Evolutionary conservation across 208 protist species (phyloP).

Genomic region (Phytomonas francai): DNA sequence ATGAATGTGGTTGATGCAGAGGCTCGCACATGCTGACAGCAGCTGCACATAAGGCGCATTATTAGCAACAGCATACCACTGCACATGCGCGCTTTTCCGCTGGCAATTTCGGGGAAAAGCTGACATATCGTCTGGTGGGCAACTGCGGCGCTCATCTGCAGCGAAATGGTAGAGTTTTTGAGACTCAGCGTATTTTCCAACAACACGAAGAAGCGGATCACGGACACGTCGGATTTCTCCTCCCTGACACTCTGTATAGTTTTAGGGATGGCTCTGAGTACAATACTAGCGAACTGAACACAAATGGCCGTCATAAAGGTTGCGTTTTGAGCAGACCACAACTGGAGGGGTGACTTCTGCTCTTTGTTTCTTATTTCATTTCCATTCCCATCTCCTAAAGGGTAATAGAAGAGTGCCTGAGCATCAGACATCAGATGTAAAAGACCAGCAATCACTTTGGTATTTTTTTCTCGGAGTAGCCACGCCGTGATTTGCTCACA

Average conservation of each 20-base stretch:
- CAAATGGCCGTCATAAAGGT: constrained; percentile 73
- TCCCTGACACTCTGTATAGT: constrained; percentile 51
- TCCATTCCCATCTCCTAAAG: constrained; percentile 28
- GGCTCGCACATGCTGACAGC: constrained; percentile 67
- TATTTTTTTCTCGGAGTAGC: constrained; percentile 37
- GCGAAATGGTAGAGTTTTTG: constrained; percentile 66
- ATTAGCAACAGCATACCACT: constrained; percentile 69
- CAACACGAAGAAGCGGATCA: constrained; percentile 82
- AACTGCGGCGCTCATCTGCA: constrained; percentile 69
- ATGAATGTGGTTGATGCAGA: constrained; percentile 50
- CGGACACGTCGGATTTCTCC: constrained; percentile 30
- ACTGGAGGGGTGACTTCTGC: constrained; percentile 14
- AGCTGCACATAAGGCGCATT: constrained; percentile 84
- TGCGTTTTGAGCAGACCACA: constrained; percentile 72
- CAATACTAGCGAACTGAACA: constrained; percentile 39
- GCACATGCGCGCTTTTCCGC: constrained; percentile 60
- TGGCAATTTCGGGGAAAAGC: constrained; percentile 80
- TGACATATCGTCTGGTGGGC: constrained; percentile 60
- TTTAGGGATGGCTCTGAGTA: constrained; percentile 53
- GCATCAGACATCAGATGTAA: constrained; percentile 63
- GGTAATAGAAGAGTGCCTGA: constrained; percentile 68
- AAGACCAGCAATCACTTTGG: constrained; percentile 50
- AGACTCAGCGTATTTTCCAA: constrained; percentile 70
- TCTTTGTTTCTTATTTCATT: constrained; percentile 1
- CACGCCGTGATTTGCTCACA: constrained; percentile 30